Percentiles rank a stretch among this genome's conserved stretches.
These are phyloP conservation scores for Dendrostoma leiphaemia DNA, from an alignment of 2,329 filamentous ascomycete species.

Conservation along the genomic window DNA sequence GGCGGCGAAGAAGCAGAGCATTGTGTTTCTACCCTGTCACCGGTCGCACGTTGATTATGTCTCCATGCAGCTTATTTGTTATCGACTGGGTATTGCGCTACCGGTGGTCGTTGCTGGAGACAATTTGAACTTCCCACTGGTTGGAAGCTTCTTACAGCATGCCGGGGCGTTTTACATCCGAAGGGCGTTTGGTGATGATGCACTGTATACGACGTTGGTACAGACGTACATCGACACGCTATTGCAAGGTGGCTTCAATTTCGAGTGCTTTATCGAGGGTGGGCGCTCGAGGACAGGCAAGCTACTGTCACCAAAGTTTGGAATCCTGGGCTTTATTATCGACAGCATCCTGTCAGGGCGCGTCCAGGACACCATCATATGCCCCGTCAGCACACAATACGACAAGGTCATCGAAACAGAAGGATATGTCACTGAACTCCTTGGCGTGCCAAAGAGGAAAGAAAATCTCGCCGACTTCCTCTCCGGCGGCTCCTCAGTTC, in stretches of 20 bases:
- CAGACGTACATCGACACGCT: conserved; percentile 94
- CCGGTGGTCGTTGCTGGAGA: conserved; percentile 94
- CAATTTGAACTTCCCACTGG: conserved; percentile 89
- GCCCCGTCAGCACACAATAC: conserved; percentile 95
- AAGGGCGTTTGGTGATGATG: conserved; percentile 86
- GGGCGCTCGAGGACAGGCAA: conserved; percentile 92
- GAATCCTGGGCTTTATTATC: conserved; percentile 86
- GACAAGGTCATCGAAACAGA: conserved; percentile 99
- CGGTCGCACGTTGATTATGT: conserved; percentile 96
- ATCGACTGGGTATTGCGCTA: conserved; percentile 81
- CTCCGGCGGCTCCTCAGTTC: conserved; percentile 77
- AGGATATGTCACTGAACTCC: conserved; percentile 89
- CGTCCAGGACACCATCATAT: conserved; percentile 88
- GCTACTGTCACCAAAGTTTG: conserved; percentile 89
- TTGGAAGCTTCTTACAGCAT: conserved; percentile 89
- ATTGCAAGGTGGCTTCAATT: conserved; percentile 85
- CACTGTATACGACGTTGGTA: conserved; percentile 86
- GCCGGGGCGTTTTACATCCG: conserved; percentile 98
- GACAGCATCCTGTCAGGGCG: conserved; percentile 87
- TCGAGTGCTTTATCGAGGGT: conserved; percentile 97
- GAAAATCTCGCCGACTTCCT: conserved; percentile 90
- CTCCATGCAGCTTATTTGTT: conserved; percentile 91
- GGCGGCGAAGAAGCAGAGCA: conserved; percentile 84
- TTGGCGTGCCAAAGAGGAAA: conserved; percentile 92
- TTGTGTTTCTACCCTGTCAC: conserved; percentile 94